Conservation (phyloP, 306 rosid genomes). For the Castanospermum australe region DNA sequence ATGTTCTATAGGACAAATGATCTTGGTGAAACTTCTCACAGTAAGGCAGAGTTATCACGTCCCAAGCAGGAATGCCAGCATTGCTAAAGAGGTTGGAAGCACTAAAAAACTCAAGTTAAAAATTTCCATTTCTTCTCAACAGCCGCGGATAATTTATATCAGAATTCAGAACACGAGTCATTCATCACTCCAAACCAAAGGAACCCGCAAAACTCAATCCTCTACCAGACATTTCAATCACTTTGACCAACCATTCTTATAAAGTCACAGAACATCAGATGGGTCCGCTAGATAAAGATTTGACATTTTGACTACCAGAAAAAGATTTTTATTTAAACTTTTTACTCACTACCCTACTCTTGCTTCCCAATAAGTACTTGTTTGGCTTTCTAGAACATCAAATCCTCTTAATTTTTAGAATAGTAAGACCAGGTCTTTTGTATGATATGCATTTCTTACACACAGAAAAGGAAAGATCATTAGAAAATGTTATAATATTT, state of each 20-base stretch:
- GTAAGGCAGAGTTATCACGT: not conserved
- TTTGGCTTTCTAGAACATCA: not conserved
- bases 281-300: not conserved
- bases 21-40: conserved; percentile 6
- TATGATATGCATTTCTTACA: not conserved
- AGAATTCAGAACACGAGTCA: not conserved
- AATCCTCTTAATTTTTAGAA: not conserved
- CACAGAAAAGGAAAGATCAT: not conserved
- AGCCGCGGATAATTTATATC: not conserved
- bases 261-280: not conserved
- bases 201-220: not conserved
- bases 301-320: not conserved
- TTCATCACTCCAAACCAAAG: not conserved
- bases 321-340: not conserved
- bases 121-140: not conserved
- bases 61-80: not conserved
- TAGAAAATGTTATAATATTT: not conserved
- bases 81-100: not conserved
- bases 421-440: not conserved
- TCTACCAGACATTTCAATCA: not conserved
- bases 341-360: not conserved
- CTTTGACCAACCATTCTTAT: not conserved
- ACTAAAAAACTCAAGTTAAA: not conserved
- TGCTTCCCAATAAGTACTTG: not conserved
- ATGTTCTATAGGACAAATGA: conserved; percentile 9